A percentile compares a stretch with the other conserved stretches of the same genome.
phyloP scores from a whole-genome alignment of 2,329 filamentous ascomycete species.

The Cytospora piceicola region DNA sequence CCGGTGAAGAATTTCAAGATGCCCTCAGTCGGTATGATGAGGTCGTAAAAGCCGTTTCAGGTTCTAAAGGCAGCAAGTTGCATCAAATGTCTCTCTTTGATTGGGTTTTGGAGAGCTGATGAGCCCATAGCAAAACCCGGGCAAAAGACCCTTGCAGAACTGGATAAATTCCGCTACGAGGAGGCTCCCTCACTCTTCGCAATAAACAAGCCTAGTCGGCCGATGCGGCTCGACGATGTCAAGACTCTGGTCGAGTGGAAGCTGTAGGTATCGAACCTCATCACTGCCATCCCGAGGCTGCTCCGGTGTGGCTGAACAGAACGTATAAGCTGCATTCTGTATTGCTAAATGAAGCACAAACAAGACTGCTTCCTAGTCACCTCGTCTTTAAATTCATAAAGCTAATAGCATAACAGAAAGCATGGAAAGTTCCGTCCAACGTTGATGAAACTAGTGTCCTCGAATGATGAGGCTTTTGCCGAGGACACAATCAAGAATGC shows the following conservation, averaged over 20 bases:
- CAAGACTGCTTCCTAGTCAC: not conserved
- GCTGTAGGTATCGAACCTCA: slow-evolving; percentile 54
- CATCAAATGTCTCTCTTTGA: no score
- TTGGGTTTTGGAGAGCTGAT: slow-evolving; percentile 15
- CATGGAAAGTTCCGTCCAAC: slow-evolving; percentile 67
- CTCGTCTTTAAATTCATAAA: not conserved
- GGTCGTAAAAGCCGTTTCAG: slow-evolving; percentile 46
- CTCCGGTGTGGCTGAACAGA: not conserved
- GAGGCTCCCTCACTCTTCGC: slow-evolving; percentile 55
- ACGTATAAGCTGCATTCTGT: not conserved
- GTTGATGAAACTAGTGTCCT: slow-evolving; percentile 62
- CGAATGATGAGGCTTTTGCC: slow-evolving; percentile 59
- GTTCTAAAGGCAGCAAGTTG: slow-evolving; percentile 48
- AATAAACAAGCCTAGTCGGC: slow-evolving; percentile 38
- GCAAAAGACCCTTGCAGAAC: slow-evolving; percentile 55
- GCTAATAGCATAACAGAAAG: slow-evolving; percentile 44
- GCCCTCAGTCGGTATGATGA: slow-evolving; percentile 35
- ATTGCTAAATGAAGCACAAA: not conserved
- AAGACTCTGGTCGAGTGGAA: slow-evolving; percentile 71
- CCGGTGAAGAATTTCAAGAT: slow-evolving; percentile 35
- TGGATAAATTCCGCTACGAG: slow-evolving; percentile 65
- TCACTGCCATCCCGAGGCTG: not conserved
- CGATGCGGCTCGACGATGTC: slow-evolving; percentile 61
- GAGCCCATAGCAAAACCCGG: slow-evolving; percentile 48
- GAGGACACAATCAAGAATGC: slow-evolving; percentile 55